These are phyloP conservation scores for Grosmannia penicillata DNA, from an alignment of 2,329 filamentous ascomycete genomes.

Conservation along the genomic window DNA sequence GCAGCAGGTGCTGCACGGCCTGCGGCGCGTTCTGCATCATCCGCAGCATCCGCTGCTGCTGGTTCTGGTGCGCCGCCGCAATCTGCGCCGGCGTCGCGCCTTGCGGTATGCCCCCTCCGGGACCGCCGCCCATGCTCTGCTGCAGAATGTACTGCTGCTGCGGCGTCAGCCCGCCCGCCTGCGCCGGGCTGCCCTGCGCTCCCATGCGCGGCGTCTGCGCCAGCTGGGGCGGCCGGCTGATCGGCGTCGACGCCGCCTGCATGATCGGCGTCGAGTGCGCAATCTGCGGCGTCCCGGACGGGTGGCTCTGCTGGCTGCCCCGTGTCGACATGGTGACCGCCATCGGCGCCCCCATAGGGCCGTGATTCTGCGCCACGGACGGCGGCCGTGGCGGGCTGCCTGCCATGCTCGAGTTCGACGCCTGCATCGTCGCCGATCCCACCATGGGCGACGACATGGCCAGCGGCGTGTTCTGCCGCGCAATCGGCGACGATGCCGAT, in stretches of 20 bases:
- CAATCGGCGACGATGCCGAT: constrained; percentile 52
- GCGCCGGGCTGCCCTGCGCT: constrained; percentile 40
- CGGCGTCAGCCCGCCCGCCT: constrained; percentile 37
- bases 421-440: constrained; percentile 47
- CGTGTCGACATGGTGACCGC: constrained; percentile 47
- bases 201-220: constrained; percentile 39
- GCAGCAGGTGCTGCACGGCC: constrained; percentile 20
- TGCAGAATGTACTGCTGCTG: constrained; percentile 39
- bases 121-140: constrained; percentile 21
- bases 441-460: constrained; percentile 52
- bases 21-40: constrained; percentile 23
- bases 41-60: constrained; percentile 17
- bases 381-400: constrained; percentile 52
- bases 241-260: constrained; percentile 39
- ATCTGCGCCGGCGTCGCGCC: constrained; percentile 26
- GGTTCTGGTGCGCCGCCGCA: constrained; percentile 29
- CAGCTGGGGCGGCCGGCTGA: constrained; percentile 30
- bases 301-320: constrained; percentile 52
- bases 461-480: constrained; percentile 48
- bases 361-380: constrained; percentile 47
- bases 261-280: constrained; percentile 47
- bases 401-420: constrained; percentile 52
- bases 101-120: no score
- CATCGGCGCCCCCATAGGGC: constrained; percentile 43
- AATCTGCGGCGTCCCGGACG: constrained; percentile 47